Evolutionary conservation across 179 eudicot species (phyloP).

Genomic region (Nepenthes alata): DNA sequence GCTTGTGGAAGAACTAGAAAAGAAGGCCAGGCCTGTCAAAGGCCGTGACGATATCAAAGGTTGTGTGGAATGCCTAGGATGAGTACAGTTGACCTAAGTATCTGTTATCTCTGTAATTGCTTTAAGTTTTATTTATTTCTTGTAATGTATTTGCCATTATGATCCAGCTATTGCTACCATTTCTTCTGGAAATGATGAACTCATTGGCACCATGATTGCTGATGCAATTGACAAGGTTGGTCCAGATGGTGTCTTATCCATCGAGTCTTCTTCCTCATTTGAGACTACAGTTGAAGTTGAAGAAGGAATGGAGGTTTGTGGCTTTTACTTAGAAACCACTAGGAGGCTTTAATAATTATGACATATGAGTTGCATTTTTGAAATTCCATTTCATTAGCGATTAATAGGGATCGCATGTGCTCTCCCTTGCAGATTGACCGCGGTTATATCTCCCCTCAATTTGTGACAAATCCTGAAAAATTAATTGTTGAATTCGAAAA

Average conservation of each 20-base stretch:
- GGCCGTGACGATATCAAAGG: constrained; percentile 93
- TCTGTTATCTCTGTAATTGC: constrained; percentile 1
- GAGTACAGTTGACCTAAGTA: neutral
- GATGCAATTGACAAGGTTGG: constrained; percentile 98
- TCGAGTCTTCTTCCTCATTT: constrained; percentile 93
- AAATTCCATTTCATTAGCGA: neutral
- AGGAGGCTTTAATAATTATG: neutral
- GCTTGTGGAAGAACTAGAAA: constrained; percentile 69
- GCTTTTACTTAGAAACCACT: neutral
- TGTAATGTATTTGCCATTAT: neutral
- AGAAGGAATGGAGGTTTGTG: constrained; percentile 91
- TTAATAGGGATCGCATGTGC: neutral
- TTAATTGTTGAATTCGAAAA: constrained; percentile 83
- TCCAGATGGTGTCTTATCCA: constrained; percentile 91
- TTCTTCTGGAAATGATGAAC: constrained; percentile 92
- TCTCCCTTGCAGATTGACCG: constrained; percentile 62
- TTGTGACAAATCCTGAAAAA: constrained; percentile 89
- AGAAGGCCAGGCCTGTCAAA: constrained; percentile 76
- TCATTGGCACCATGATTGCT: constrained; percentile 87
- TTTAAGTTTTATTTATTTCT: neutral
- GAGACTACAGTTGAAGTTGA: constrained; percentile 96
- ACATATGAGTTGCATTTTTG: neutral
- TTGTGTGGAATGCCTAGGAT: constrained; percentile 7
- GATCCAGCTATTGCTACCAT: constrained; percentile 78
- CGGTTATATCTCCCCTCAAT: constrained; percentile 93